A percentile compares a stretch with the other conserved stretches of the same genome.
phyloP scores from a whole-genome alignment of 2,329 filamentous ascomycete species.

The Domatiomyces catenatus region DNA sequence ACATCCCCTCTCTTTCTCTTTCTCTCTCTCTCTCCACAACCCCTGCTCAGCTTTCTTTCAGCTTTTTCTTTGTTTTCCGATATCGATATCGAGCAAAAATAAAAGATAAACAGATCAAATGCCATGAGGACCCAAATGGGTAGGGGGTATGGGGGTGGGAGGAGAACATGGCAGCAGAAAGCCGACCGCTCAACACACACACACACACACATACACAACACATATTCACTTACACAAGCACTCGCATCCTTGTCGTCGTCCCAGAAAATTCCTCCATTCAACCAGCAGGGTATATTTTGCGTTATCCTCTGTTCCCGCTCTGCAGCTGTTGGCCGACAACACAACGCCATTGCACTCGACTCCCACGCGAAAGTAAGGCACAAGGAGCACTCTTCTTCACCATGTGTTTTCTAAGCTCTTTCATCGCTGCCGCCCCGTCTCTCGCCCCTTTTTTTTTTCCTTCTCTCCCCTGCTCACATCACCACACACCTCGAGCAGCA shows the following conservation, averaged over 20 bases:
- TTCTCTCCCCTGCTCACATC: slow-evolving; percentile 41
- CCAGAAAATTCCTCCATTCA: background rate
- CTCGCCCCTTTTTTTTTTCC: background rate
- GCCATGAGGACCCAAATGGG: too few species aligned
- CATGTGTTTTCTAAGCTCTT: background rate
- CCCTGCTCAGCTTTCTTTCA: too few species aligned
- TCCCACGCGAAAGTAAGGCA: background rate
- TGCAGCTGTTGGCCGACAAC: background rate
- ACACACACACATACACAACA: background rate
- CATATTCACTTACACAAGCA: background rate
- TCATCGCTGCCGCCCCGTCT: background rate
- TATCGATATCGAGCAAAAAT: background rate
- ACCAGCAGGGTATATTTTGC: background rate
- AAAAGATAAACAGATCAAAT: too few species aligned
- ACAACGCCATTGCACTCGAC: background rate
- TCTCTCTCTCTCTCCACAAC: too few species aligned
- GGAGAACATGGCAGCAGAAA: background rate
- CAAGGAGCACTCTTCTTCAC: background rate
- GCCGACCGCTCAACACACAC: background rate
- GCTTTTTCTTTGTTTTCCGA: background rate
- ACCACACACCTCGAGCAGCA: slow-evolving; percentile 79
- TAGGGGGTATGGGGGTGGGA: too few species aligned
- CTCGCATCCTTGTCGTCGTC: background rate
- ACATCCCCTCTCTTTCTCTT: too few species aligned
- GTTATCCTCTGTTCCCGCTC: background rate